Base-by-base conservation (phyloP, 2,329 filamentous ascomycete species). In the Colletotrichum sansevieriae region DNA sequence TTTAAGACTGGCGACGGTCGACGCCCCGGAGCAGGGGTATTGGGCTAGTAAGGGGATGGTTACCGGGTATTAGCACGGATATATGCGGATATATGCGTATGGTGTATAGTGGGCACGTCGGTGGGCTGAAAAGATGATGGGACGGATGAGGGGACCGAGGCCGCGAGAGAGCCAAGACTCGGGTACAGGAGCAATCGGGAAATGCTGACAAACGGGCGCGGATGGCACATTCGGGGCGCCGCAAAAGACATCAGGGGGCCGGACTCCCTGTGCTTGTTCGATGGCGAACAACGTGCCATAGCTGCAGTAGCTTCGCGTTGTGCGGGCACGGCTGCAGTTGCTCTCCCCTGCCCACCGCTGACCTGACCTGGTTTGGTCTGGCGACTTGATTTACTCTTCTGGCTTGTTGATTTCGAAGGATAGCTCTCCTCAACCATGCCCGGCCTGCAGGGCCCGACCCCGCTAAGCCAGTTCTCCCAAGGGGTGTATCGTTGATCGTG, bases 11-110 rank as follows among this genome's bases (percentile, higher is more conserved):
- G 25, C 25, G 25, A 25, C 25, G 25, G 46, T 29, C n/a, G 9
- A 35, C 18, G 55, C 39, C 47, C 61, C 61, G 11, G 22, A 51
- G 9, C 47, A 65, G 55, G 41, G 60, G 33, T 13, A 18, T 59
- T 60, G 41, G 61, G 55, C 54, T 68, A 61, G 60, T 65, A 22
- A 55, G 55, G 44, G 61, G 65, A 22, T 65, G 12, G 18, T 54
- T 37, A n/a, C 37, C 61, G 65, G 65, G 62, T 60, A 68, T 65
- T 65, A 68, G 43, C 41, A n/a, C 62, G 65, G 65, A 65, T 49
- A 68, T 65, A 68, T 51, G 54, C 41, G 41, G 3, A 22, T 22
- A 18, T 18, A 18, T 18, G 18, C 18, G 18, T 18, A 18, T 18
- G 2, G 22, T 4, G 22, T 22, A 22, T 49, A 39, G 39, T 65